Base-by-base conservation (phyloP, 2,329 filamentous ascomycete species). In the Hymenoscyphus infarciens region DNA sequence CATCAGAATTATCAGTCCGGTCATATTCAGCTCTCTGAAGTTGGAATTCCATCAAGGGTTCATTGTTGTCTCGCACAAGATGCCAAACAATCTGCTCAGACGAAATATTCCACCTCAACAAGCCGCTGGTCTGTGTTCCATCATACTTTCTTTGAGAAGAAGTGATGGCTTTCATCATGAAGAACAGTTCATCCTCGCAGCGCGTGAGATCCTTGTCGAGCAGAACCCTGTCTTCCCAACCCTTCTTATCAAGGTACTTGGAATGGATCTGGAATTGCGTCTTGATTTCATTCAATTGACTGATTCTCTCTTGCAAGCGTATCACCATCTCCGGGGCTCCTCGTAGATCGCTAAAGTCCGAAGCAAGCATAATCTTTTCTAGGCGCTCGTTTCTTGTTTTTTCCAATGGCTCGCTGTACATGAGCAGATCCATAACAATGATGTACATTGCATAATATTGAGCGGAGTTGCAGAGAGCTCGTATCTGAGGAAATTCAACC, bases 91-190 rank as follows among this genome's bases (percentile, higher is more conserved):
- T 95, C 73, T 99, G 94, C 52, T 89, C 88, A 1, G 92, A 92
- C n/a, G 91, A 90, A 63, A 99, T 92, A 74, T 92, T 95, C 90
- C 94, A 97, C 70, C 91, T 88, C 60, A 99, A 77, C 49, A 97
- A 80, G 5, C 92, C 92, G 64, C 86, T 93, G 62, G 87, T 89
- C 66, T 92, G 85, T 6, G 87, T 85, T 57, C 84, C 84, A 64
- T 96, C 92, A 66, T 87, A 87, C 74, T 93, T 95, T 64, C 92
- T 84, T 76, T 99, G 95, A 5, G 94, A 96, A 2, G 92, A 96
- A 1, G 95, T 99, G 74, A 99, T 99, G 45, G 95, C 96, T 72
- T 99, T 98, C 95, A 99, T 98, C 81, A 99, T 90, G 78, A 99
- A 99, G 82, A 99, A 99, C 8, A 99, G 78, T 75, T 99, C 96